Evolutionary conservation across 2,329 filamentous ascomycete genomes (phyloP), one percentile per base, ranked within the genome.

Genomic region (Sodiomyces alkalinus): DNA sequence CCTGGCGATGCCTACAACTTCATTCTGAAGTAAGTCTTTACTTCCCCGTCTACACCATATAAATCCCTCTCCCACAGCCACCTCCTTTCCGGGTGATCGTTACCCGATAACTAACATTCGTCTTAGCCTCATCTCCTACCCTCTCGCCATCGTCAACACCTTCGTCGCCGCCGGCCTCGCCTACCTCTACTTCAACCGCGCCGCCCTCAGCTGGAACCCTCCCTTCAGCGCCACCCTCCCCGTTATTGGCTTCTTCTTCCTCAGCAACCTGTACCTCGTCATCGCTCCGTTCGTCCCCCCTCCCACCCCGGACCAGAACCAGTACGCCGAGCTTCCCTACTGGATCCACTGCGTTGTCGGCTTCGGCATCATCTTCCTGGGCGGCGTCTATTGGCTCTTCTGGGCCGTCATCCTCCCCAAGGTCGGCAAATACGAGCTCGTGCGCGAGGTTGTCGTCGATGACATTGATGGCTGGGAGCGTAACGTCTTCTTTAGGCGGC

Each of bases 1-100:
- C 69, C 73, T 2, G 74, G 72, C 19, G 71, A 76, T 46, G 71
- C 71, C 0, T 77, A 74, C 49, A 73, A 72, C 51, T 75, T 74
- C 40, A 58, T 68, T 26, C 51, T 68, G 34, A 68, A 72, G 60
- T 66, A 53, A 43, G 58, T 43, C 6, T 7, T 17, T 20, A 30
- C 20, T 28, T 33, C 33, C 20, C 5, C 10, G 26, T 19, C 13
- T 16, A 23, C n/a, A 18, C 5, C 19, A 22, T 34, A 24, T 28
- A 26, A 31, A 30, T 22, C 10, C 19, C 8, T 21, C 20, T n/a
- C 11, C 9, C 5, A 19, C 7, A n/a, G 6, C 15, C 16, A 21
- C 12, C 14, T 10, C 27, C 7, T 22, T 20, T 10, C 19, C 9
- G n/a, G 6, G 6, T 28, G 11, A 9, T 7, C 13, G 4, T 11